phyloP scores from a whole-genome alignment of 345 rosid species.

The Mallotus nudiflorus region DNA sequence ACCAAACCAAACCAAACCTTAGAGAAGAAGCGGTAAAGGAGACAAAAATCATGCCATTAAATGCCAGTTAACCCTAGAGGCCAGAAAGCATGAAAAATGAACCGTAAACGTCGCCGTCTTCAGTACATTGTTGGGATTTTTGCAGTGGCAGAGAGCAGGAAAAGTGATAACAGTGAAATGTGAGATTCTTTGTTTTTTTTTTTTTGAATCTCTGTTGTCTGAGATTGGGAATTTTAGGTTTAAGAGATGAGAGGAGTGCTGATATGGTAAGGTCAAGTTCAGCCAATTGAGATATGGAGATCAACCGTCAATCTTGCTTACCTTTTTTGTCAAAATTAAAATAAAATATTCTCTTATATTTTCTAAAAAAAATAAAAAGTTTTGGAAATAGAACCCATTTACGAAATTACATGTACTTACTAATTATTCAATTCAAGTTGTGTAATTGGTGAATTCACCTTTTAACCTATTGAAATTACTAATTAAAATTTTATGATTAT shows the following conservation, averaged over 20 bases:
- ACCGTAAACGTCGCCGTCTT: not conserved
- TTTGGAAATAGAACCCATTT: too few species aligned
- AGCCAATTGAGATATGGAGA: constrained; percentile 28
- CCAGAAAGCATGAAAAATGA: not conserved
- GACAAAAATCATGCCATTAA: not conserved
- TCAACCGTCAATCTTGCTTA: constrained; percentile 23
- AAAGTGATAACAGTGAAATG: not conserved
- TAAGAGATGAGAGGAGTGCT: not conserved
- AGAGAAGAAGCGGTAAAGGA: not conserved
- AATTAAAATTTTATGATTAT: too few species aligned
- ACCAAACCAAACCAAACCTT: constrained; percentile 1
- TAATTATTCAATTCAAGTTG: too few species aligned
- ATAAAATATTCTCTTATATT: too few species aligned
- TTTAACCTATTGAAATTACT: too few species aligned
- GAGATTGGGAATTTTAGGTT: constrained; percentile 24
- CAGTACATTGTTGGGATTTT: constrained; percentile 2
- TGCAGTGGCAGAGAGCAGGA: not conserved
- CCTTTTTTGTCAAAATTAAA: not conserved
- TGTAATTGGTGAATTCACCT: too few species aligned
- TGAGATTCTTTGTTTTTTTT: constrained; percentile 20
- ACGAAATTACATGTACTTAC: too few species aligned
- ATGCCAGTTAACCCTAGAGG: not conserved
- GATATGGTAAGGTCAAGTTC: constrained; percentile 28
- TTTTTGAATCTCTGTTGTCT: constrained; percentile 25
- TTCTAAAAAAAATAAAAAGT: too few species aligned